Evolutionary conservation across 2,329 filamentous ascomycete genomes (phyloP).

Genomic region (Talaromyces sp.): DNA sequence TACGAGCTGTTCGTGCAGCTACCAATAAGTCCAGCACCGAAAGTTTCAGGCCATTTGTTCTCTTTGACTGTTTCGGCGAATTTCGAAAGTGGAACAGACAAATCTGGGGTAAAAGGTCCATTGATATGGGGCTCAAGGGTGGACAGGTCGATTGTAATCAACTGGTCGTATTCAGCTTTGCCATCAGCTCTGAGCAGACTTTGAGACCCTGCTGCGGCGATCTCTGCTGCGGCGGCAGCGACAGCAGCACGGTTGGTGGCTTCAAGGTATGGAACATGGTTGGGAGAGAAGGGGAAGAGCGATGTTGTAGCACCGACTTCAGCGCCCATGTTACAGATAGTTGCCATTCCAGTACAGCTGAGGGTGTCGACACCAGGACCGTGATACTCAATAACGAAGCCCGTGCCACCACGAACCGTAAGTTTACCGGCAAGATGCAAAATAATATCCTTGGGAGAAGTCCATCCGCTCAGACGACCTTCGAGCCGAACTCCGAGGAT

Average conservation of each 20-base stretch:
- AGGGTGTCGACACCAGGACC: slow-evolving; percentile 84
- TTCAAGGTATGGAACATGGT: slow-evolving; percentile 77
- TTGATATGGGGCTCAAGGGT: slow-evolving; percentile 93
- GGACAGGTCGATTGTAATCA: slow-evolving; percentile 86
- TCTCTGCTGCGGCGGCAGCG: slow-evolving; percentile 59
- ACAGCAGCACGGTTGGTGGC: slow-evolving; percentile 74
- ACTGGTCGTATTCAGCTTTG: slow-evolving; percentile 79
- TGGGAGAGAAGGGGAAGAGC: slow-evolving; percentile 84
- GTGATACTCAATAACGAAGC: slow-evolving; percentile 90
- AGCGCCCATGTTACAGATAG: slow-evolving; percentile 78
- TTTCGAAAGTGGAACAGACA: slow-evolving; percentile 84
- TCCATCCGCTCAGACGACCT: slow-evolving; percentile 83
- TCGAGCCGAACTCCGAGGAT: slow-evolving; percentile 79
- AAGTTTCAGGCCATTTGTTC: slow-evolving; percentile 83
- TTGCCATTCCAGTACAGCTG: slow-evolving; percentile 90
- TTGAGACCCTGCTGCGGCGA: slow-evolving; percentile 54
- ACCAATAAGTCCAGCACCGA: slow-evolving; percentile 90
- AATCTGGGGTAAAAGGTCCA: slow-evolving; percentile 91
- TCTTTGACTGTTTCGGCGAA: slow-evolving; percentile 80
- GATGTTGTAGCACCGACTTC: slow-evolving; percentile 96
- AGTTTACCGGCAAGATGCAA: slow-evolving; percentile 80
- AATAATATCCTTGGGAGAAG: slow-evolving; percentile 93
- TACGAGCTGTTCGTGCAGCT: slow-evolving; percentile 99
- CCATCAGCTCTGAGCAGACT: slow-evolving; percentile 72
- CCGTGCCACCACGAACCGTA: slow-evolving; percentile 89